Percentiles rank a stretch among this genome's conserved stretches.
Evolutionary conservation across 2,329 filamentous ascomycete species (phyloP).

Genomic region (Beauveria bassiana): DNA sequence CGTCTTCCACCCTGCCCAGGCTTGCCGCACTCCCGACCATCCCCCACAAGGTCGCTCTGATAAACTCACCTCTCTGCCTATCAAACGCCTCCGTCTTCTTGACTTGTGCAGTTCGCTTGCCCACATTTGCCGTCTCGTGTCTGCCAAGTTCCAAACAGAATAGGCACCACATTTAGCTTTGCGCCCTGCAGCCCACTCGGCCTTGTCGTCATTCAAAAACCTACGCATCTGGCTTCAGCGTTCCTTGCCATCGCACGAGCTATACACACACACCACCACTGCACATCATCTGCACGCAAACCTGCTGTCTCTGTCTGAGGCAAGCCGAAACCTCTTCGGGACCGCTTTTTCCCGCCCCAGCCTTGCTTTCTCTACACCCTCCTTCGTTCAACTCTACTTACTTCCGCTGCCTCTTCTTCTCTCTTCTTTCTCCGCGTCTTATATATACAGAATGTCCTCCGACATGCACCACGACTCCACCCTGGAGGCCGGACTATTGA

Average conservation of each 20-base stretch:
- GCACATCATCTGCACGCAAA: not conserved
- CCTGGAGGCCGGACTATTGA: slow-evolving; percentile 8
- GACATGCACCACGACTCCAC: slow-evolving; percentile 4
- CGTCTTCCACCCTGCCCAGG: not conserved
- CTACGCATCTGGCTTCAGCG: not conserved
- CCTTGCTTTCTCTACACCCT: not conserved
- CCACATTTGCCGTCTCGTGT: slow-evolving; percentile 5
- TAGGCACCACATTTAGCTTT: slow-evolving; percentile 2
- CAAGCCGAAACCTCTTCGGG: not conserved
- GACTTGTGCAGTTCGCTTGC: not conserved
- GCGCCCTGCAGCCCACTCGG: not conserved
- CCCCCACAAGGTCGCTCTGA: slow-evolving; percentile 1
- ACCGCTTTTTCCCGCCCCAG: not conserved
- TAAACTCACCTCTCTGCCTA: not conserved
- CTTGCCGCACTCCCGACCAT: not conserved
- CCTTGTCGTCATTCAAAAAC: slow-evolving; percentile 5
- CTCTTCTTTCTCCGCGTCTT: not conserved
- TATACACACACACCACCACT: slow-evolving; percentile 3
- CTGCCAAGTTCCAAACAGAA: not conserved
- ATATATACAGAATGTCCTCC: slow-evolving; percentile 5
- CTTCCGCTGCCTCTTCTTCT: not conserved
- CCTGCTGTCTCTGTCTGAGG: not conserved
- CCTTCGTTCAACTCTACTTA: not conserved
- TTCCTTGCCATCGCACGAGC: not conserved
- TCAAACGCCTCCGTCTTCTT: not conserved